Evolutionary conservation across 768 basidiomycete species (phyloP).

Genomic region (Termitomyces sp.): DNA sequence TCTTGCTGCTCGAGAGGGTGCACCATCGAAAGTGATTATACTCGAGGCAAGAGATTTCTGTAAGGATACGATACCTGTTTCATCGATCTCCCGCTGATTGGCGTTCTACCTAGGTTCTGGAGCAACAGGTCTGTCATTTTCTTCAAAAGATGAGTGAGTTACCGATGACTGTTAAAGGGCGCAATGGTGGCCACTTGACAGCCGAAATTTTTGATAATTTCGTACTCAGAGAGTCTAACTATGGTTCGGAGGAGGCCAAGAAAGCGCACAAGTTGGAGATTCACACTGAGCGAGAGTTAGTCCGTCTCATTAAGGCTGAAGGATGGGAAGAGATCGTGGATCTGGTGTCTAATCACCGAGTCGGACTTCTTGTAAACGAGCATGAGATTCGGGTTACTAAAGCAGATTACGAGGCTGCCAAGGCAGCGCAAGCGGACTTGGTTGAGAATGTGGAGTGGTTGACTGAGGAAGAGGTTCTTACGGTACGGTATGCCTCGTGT

Average conservation of each 20-base stretch:
- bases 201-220: slow-evolving; percentile 48
- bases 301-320: slow-evolving; percentile 43
- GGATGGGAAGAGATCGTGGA: slow-evolving; percentile 51
- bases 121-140: slow-evolving; percentile 56
- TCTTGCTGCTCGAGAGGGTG: slow-evolving; percentile 13
- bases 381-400: slow-evolving; percentile 34
- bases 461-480: slow-evolving; percentile 38
- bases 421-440: slow-evolving; percentile 45
- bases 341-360: slow-evolving; percentile 54
- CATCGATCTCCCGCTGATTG: not conserved
- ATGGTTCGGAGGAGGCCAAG: slow-evolving; percentile 53
- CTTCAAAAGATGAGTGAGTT: not conserved
- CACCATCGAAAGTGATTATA: slow-evolving; percentile 33
- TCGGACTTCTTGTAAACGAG: slow-evolving; percentile 44
- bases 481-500: slow-evolving; percentile 30
- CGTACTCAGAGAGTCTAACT: slow-evolving; percentile 24
- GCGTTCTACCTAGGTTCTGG: slow-evolving; percentile 52
- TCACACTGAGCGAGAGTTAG: slow-evolving; percentile 45
- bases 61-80: slow-evolving; percentile 34
- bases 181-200: slow-evolving; percentile 78
- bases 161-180: slow-evolving; percentile 35
- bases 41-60: slow-evolving; percentile 88
- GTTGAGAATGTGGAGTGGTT: slow-evolving; percentile 42
- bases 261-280: slow-evolving; percentile 53
- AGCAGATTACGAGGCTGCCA: slow-evolving; percentile 51